Evolutionary conservation across 345 rosid species (phyloP).

Genomic region (Moringa oleifera): DNA sequence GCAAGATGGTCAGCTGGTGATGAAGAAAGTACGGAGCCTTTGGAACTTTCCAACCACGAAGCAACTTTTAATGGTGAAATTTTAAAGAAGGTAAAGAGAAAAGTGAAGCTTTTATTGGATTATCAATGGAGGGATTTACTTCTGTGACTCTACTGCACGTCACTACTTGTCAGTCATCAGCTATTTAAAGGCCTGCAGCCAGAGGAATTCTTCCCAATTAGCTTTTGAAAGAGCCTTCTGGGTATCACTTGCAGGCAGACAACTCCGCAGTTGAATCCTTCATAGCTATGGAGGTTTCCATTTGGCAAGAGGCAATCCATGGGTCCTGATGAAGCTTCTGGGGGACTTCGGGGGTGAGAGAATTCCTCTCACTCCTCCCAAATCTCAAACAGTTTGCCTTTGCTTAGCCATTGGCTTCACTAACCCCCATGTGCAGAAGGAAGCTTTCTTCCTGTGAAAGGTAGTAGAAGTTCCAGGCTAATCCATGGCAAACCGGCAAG

Average conservation of each 20-base stretch:
- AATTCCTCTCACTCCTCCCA: conserved; percentile 18
- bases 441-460: not conserved
- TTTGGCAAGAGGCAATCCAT: conserved; percentile 27
- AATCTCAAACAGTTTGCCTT: conserved; percentile 35
- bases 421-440: not conserved
- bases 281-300: conserved; percentile 24
- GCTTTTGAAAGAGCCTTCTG: conserved; percentile 28
- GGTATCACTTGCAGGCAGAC: conserved; percentile 7
- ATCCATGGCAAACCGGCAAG: conserved; percentile 64
- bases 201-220: conserved; percentile 22
- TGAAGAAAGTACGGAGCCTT: conserved; percentile 13
- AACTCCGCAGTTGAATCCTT: conserved; percentile 21
- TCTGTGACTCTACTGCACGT: not conserved
- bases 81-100: not conserved
- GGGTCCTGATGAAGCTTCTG: conserved; percentile 25
- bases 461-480: conserved; percentile 23
- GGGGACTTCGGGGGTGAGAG: conserved; percentile 22
- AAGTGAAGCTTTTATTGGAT: no score
- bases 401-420: conserved; percentile 18
- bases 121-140: no score
- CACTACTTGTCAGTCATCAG: conserved; percentile 19
- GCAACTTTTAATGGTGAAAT: conserved; percentile 19
- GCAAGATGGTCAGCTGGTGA: conserved; percentile 18
- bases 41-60: conserved; percentile 17
- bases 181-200: conserved; percentile 39